Base-by-base conservation (phyloP, 2,329 filamentous ascomycete genomes). In the Colletotrichum salicis region DNA sequence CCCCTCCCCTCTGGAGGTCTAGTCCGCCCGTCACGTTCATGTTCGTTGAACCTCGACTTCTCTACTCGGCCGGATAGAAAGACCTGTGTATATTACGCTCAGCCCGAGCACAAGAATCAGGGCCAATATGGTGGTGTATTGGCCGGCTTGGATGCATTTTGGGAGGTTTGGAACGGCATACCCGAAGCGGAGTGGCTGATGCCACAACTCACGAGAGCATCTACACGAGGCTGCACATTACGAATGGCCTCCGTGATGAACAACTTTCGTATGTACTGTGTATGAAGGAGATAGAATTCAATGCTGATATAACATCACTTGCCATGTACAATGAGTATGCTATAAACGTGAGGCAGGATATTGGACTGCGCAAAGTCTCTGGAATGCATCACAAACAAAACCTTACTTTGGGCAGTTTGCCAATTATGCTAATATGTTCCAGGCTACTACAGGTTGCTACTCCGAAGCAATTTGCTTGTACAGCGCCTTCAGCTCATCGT, bases 271-370 rank as follows among this genome's bases (percentile, higher is more conserved):
- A 68, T 74, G 73, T 74, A 74, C 45, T 74, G 61, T 73, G 71
- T 74, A 74, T 73, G 73, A 74, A 73, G 70, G 71, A 73, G 71
- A 74, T 62, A 68, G 70, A 67, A 65, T 72, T 69, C 60, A 72
- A 41, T 66, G 60, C 70, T 60, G 55, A 72, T 61, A 72, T 56
- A 54, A 56, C 55, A 64, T 64, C 61, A 29, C 51, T 19, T 27
- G 7, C 22, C 35, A 45, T 19, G n/a, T n/a, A 1, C 33, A 24
- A 8, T 27, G 15, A 10, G n/a, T 15, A 4, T 15, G 4, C 11
- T 48, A 19, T 48, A 19, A 48, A 48, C 19, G 19, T 48, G 41
- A 10, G 7, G 11, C 8, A 35, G 6, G 33, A 12, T 12, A 35
- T 35, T 22, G 41, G 19, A 4, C 19, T 27, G 41, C 41, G 7